Base-by-base conservation (phyloP, 2,329 filamentous ascomycete species). In the Aspergillus sp. region DNA sequence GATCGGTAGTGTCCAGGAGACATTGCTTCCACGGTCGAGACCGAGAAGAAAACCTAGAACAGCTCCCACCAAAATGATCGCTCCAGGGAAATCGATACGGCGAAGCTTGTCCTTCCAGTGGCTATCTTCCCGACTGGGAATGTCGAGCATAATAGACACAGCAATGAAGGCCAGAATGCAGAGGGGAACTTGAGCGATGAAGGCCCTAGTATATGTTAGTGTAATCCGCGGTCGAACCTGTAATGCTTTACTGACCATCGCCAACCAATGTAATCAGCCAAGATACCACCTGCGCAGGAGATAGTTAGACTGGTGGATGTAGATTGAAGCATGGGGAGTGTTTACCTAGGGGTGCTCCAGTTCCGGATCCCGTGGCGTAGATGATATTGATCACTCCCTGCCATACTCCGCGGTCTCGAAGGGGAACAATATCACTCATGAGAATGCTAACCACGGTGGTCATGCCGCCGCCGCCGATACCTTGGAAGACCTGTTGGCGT, bases 181-280 rank as follows among this genome's bases (percentile, higher is more conserved):
- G 4, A 90, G 66, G 2, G 89, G 89, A 0, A 82, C 81, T 66
- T 93, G 89, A 2, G 78, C 78, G 11, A 89, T 68, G 64, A 94
- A 93, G 0, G 87, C 81, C 86, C 82, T 84, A 40, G 35, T 14
- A 32, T 46, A 26, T 7, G 57, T 20, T 47, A 66, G 38, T 63
- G 57, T 47, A 32, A 50, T 30, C n/a, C 26, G 26, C 26, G 9
- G 2, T 30, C 26, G 10, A 30, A 2, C 1, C 26, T 30, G 1
- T 30, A 10, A 10, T 11, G 9, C 3, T 30, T 30, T 11, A 20
- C 75, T 65, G 72, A 84, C 85, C 87, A 90, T 58, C 88, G 76
- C 88, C 88, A 91, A 32, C 88, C 87, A 47, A 91, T 79, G 4
- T 78, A 82, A 67, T 91, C 88, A 0, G 87, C 82, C n/a, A 91